A percentile compares a stretch with the other conserved stretches of the same genome.
phyloP scores from a whole-genome alignment of 2,329 filamentous ascomycete genomes.

The Aspergillus texensis region DNA sequence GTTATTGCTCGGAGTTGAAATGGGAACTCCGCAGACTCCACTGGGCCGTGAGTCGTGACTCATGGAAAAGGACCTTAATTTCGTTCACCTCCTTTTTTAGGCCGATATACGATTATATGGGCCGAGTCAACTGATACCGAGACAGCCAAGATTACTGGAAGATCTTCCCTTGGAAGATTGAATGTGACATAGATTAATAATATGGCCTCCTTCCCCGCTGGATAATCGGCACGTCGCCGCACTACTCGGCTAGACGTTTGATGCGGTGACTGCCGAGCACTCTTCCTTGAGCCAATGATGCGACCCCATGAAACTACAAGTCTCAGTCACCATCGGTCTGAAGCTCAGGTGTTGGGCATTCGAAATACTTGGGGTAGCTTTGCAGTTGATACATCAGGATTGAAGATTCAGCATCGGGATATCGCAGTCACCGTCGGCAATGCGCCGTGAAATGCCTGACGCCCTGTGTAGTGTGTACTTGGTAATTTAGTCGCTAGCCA shows the following conservation, averaged over 20 bases:
- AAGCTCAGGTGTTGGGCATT: background rate
- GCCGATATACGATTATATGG: background rate
- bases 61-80: background rate
- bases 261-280: background rate
- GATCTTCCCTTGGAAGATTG: background rate
- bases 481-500: conserved; percentile 11
- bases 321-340: background rate
- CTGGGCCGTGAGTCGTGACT: background rate
- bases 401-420: background rate
- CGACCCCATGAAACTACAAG: background rate
- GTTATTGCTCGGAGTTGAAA: background rate
- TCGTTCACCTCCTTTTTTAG: background rate
- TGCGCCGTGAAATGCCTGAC: background rate
- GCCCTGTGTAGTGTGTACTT: background rate
- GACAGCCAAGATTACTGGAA: background rate
- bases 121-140: background rate
- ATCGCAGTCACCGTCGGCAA: background rate
- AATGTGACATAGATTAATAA: conserved; percentile 1
- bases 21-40: background rate
- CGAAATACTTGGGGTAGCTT: background rate
- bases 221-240: conserved; percentile 29
- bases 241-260: background rate
- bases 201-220: conserved; percentile 17
- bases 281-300: background rate
- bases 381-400: background rate